A percentile compares a stretch with the other conserved stretches of the same genome.
phyloP scores from a whole-genome alignment of 768 basidiomycete genomes.

The Tricholoma furcatifolium region DNA sequence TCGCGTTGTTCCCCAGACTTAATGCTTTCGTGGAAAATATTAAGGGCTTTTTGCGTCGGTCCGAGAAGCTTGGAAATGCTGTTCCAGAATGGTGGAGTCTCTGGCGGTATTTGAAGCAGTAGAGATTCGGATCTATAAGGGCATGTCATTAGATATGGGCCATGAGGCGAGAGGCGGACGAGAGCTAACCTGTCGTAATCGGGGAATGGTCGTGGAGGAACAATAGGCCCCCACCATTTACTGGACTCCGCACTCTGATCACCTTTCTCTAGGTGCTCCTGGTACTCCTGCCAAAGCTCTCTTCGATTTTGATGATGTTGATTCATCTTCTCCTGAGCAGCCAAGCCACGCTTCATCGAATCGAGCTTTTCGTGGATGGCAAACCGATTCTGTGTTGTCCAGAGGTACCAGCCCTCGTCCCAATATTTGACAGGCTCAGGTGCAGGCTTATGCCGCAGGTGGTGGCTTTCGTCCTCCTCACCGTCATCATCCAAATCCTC shows the following conservation, averaged over 20 bases:
- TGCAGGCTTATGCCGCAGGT: conserved; percentile 15
- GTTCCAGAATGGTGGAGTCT: conserved; percentile 50
- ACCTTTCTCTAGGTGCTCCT: conserved; percentile 38
- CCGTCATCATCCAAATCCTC: conserved; percentile 34
- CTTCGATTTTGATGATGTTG: conserved; percentile 37
- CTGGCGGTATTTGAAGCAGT: conserved; percentile 58
- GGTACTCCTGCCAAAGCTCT: conserved; percentile 51
- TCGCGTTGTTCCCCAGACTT: conserved; percentile 56
- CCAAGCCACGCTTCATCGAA: conserved; percentile 58
- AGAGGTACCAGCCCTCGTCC: conserved; percentile 77
- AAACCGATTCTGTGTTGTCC: conserved; percentile 55
- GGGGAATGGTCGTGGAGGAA: conserved; percentile 38
- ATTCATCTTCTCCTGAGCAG: conserved; percentile 45
- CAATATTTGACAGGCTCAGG: conserved; percentile 51
- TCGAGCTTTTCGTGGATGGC: conserved; percentile 55
- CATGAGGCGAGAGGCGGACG: conserved; percentile 9
- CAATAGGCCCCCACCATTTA: conserved; percentile 39
- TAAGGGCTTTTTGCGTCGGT: conserved; percentile 53
- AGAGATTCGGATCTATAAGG: conserved; percentile 46
- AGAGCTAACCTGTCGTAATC: conserved; percentile 34
- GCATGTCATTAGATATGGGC: background rate
- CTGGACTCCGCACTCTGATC: conserved; percentile 20
- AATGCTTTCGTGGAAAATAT: conserved; percentile 51
- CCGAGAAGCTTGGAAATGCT: conserved; percentile 54
- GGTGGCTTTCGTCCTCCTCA: conserved; percentile 19